phyloP scores from a whole-genome alignment of 305 asterid species.

The Rubia occidens region DNA sequence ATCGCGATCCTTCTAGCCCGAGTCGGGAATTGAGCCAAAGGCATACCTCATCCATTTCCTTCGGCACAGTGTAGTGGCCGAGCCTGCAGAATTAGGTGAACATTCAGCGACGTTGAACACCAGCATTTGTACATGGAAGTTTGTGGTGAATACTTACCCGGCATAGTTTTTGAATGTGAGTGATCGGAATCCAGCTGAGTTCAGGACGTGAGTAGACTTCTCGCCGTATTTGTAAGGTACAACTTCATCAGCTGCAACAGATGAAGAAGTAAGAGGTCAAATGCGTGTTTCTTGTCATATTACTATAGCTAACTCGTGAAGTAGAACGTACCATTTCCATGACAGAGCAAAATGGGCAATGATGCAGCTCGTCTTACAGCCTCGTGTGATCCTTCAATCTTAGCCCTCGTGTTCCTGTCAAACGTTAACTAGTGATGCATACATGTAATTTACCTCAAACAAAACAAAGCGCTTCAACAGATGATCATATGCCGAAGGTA shows the following conservation, averaged over 20 bases:
- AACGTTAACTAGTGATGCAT: constrained; percentile 1
- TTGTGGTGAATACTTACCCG: constrained; percentile 40
- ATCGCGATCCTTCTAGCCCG: constrained; percentile 34
- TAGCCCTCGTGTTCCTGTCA: constrained; percentile 53
- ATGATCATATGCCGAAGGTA: background rate
- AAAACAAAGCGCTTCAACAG: background rate
- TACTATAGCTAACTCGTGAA: background rate
- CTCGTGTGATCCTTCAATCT: constrained; percentile 77
- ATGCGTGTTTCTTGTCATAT: background rate
- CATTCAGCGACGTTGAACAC: constrained; percentile 8
- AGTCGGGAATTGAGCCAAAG: constrained; percentile 50
- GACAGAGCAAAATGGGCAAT: constrained; percentile 81
- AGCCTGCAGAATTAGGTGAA: constrained; percentile 39
- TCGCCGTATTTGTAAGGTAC: constrained; percentile 80
- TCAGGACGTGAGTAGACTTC: constrained; percentile 60
- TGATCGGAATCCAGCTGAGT: constrained; percentile 71
- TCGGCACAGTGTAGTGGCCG: constrained; percentile 96
- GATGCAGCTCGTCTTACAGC: constrained; percentile 83
- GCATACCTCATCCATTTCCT: constrained; percentile 92
- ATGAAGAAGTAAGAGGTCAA: constrained; percentile 1
- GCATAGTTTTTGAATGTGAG: constrained; percentile 65
- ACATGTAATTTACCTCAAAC: background rate
- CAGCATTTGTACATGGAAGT: background rate
- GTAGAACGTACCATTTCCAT: constrained; percentile 61
- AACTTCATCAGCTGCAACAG: constrained; percentile 71